Base-by-base conservation (phyloP, 805 yeast genomes). In the Naumovozyma castellii region DNA sequence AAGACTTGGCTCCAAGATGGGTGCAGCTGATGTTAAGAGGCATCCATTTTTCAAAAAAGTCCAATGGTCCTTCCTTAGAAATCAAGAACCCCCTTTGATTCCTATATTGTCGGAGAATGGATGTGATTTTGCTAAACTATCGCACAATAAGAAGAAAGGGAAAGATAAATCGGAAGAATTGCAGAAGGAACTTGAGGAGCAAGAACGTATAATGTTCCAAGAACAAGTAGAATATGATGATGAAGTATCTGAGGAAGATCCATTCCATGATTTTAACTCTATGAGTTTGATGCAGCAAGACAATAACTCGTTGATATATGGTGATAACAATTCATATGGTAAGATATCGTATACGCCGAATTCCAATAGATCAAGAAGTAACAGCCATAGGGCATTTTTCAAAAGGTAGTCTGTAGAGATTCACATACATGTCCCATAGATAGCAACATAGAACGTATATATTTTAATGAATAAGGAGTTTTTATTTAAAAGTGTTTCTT, bases 1-100 rank as follows among this genome's bases (percentile, higher is more conserved):
- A 55, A 69, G 99, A 42, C 60, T 92, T 34, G 99, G 99, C 0
- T 84, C 95, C 9, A 79, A 83, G 43, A 76, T 86, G 35, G 99
- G 99, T 14, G 98, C 98, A 0, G 80, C 95, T 2, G 99, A 92
- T 56, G 76, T 92, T 38, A 92, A 92, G 56, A 77, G 75, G 42
- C 98, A 94, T 59, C 78, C 85, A 0, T 94, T 88, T 51, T 92
- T 92, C 71, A 90, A 87, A 56, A 82, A 69, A 50, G 79, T 85
- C 1, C 95, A 87, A 58, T 92, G 99, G 99, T 97, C 98, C 0
- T 68, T 92, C 43, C 66, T 92, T 42, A 73, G 98, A 51, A 84
- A 92, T 60, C 92, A 82, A 57, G 81, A 82, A 43, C 97, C 99
- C 1, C 99, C 99, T 13, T 80, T 92, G 79, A 80, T 92, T 14